Evolutionary conservation across 495 filamentous ascomycete genomes (phyloP).

Genomic region (Penicillium paradoxum): DNA sequence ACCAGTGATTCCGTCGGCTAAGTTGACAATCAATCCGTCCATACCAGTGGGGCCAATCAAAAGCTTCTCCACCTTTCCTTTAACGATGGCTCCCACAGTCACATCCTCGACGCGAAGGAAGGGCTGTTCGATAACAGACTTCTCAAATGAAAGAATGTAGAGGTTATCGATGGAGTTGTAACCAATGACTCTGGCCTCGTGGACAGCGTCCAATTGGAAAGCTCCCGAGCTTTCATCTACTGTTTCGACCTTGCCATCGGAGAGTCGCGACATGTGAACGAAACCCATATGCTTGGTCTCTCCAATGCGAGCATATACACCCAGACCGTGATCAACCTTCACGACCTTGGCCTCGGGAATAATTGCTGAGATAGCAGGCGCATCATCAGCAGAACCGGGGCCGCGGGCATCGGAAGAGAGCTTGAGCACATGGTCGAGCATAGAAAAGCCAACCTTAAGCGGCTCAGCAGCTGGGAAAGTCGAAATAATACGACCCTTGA

Average conservation of each 20-base stretch:
- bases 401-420: slow-evolving; percentile 49
- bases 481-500: slow-evolving; percentile 81
- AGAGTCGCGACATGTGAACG: slow-evolving; percentile 86
- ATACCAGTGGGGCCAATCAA: slow-evolving; percentile 67
- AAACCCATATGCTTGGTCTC: slow-evolving; percentile 71
- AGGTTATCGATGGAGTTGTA: slow-evolving; percentile 84
- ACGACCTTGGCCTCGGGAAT: slow-evolving; percentile 70
- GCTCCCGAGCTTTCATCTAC: slow-evolving; percentile 69
- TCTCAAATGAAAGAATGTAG: slow-evolving; percentile 79
- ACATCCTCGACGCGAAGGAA: slow-evolving; percentile 90
- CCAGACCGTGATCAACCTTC: slow-evolving; percentile 69
- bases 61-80: slow-evolving; percentile 81
- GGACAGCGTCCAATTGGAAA: slow-evolving; percentile 69
- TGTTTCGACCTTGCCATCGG: slow-evolving; percentile 78
- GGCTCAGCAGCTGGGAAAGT: slow-evolving; percentile 73
- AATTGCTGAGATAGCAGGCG: slow-evolving; percentile 67
- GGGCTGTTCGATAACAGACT: slow-evolving; percentile 74
- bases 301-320: slow-evolving; percentile 78
- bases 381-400: slow-evolving; percentile 44
- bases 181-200: slow-evolving; percentile 76
- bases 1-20: slow-evolving; percentile 82
- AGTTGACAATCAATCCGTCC: slow-evolving; percentile 70
- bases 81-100: slow-evolving; percentile 70
- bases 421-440: slow-evolving; percentile 75
- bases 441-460: slow-evolving; percentile 77